Conservation (phyloP, 2,329 filamentous ascomycete genomes). For the Colletotrichum aenigma region DNA sequence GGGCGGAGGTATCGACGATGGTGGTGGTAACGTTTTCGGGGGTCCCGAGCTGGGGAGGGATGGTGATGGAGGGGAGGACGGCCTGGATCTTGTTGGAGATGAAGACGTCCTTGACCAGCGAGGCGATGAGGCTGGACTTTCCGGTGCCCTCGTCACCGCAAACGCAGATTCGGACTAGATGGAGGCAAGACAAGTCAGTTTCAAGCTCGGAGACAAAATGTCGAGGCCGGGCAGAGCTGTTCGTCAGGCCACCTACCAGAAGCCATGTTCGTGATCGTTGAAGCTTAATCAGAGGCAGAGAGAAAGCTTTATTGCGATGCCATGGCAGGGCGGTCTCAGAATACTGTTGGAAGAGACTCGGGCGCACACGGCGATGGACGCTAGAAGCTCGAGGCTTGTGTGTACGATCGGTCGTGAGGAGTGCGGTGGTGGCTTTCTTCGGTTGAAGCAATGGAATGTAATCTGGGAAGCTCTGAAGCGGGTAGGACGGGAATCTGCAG, state of each 20-base stretch:
- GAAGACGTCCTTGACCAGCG: constrained; percentile 96
- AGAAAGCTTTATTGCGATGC: constrained; percentile 1
- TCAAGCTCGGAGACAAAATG: not conserved
- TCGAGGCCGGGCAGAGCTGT: not conserved
- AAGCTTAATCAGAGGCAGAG: not conserved
- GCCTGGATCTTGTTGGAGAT: constrained; percentile 94
- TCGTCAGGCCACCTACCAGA: constrained; percentile 21
- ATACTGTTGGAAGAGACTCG: not conserved
- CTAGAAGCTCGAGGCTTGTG: not conserved
- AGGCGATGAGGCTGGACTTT: constrained; percentile 88
- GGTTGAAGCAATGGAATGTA: not conserved
- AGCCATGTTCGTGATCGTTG: constrained; percentile 11
- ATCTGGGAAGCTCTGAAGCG: constrained; percentile 6
- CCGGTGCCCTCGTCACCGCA: constrained; percentile 97
- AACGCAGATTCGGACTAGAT: constrained; percentile 86
- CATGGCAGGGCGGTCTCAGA: not conserved
- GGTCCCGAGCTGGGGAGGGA: constrained; percentile 89
- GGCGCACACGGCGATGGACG: not conserved
- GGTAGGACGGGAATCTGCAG: constrained; percentile 15
- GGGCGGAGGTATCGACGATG: constrained; percentile 94
- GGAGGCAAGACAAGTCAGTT: not conserved
- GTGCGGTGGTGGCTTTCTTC: not conserved
- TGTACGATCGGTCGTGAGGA: not conserved
- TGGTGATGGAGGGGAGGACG: constrained; percentile 92
- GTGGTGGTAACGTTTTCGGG: constrained; percentile 97